Evolutionary conservation across 139 green algal species (phyloP).

Genomic region (Tetraselmis striata): DNA sequence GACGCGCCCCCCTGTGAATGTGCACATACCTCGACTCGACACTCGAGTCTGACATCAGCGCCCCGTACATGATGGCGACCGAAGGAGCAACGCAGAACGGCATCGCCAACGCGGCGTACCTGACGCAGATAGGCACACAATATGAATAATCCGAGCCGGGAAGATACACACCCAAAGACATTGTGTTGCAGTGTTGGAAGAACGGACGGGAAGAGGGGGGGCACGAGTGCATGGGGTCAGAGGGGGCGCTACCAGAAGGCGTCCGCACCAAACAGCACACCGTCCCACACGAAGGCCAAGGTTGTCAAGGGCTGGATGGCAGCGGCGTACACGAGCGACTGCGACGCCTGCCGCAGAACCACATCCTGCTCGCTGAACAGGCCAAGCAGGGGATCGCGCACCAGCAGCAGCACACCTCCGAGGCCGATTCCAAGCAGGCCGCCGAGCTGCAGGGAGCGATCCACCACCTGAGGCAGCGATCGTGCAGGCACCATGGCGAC

Average conservation of each 20-base stretch:
- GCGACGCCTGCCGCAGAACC: not conserved
- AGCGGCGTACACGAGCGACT: not conserved
- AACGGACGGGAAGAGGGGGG: no score
- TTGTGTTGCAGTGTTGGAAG: no score
- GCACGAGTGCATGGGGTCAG: no score
- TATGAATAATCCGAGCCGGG: not conserved
- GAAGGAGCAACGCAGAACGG: constrained; percentile 31
- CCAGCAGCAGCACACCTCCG: constrained; percentile 22
- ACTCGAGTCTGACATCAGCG: not conserved
- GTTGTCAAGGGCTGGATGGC: constrained; percentile 46
- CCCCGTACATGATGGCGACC: constrained; percentile 31
- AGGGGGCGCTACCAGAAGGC: not conserved
- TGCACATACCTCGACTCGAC: not conserved
- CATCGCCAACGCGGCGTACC: constrained; percentile 43
- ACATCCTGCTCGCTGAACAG: constrained; percentile 34
- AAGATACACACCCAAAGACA: not conserved
- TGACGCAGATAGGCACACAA: constrained; percentile 34
- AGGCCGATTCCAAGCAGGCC: constrained; percentile 39
- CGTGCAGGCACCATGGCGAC: no score
- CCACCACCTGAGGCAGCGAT: constrained; percentile 23
- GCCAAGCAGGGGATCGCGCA: constrained; percentile 11
- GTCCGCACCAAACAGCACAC: constrained; percentile 21
- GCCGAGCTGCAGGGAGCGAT: constrained; percentile 18
- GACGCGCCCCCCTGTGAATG: not conserved
- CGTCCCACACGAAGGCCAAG: constrained; percentile 54